Base-by-base conservation (phyloP, 176 grass and related monocot species). In the Cenchrus purpureus region DNA sequence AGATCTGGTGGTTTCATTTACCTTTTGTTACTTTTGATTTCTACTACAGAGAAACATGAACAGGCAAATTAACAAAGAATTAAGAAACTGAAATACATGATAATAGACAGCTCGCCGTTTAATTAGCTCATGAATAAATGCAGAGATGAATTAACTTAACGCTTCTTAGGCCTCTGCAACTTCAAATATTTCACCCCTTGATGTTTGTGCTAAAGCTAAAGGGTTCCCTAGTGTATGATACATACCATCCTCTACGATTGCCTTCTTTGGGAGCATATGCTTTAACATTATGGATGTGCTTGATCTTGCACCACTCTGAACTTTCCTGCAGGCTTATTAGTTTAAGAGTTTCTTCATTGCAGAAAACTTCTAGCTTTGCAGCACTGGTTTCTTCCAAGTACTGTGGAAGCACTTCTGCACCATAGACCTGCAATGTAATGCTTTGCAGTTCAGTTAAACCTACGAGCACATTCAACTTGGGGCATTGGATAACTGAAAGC, bases 241-340 rank as follows among this genome's bases (percentile, higher is more conserved):
- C 16, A 83, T 71, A 73, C 44, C 74, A 87, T 83, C 46, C 31
- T 53, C 68, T 81, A 46, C 31, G 28, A 20, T 90, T 25, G 6
- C 13, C 37, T 59, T 31, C 66, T 74, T 64, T 71, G 43, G 56
- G 54, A 71, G 87, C 71, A 76, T 79, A 84, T 12, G 71, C 69
- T 46, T 80, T 89, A 66, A 76, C 65, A 53, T 57, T 40, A 19
- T 83, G 65, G 19, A 84, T 88, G 73, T 78, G 81, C 64, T 88
- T 65, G 65, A 89, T 79, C 42, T 89, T 89, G 60, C 54, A 40
- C 87, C 87, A 84, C 65, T 89, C 87, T 65, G 73, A 71, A 65
- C 74, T 73, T 77, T 42, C 49, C 79, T 84, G 44, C 78, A 55
- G 32, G 52, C 13, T 69, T 9, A 73, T 50, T 65, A 89, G 58